These are phyloP conservation scores for Xylaria acuta DNA, from an alignment of 495 filamentous ascomycete genomes.

Conservation along the genomic window DNA sequence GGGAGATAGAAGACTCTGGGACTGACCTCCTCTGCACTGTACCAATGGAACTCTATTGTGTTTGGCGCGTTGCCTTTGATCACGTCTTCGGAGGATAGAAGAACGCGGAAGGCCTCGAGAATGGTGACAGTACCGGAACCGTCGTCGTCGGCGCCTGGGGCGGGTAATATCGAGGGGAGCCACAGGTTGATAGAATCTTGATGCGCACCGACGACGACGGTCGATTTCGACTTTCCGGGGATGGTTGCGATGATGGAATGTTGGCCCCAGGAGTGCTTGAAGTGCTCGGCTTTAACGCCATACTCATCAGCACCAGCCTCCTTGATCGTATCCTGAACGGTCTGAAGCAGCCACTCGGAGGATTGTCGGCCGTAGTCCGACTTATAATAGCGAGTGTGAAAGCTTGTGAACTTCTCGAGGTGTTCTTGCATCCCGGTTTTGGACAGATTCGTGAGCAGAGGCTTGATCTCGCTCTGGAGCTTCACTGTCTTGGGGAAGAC, in stretches of 20 bases:
- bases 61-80: conserved; percentile 68
- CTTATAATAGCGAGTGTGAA: conserved; percentile 90
- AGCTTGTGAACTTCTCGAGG: conserved; percentile 77
- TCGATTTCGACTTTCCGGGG: conserved; percentile 83
- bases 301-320: conserved; percentile 71
- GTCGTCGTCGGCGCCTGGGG: conserved; percentile 67
- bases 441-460: conserved; percentile 69
- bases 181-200: conserved; percentile 87
- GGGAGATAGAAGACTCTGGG: too few relatives aligned
- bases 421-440: conserved; percentile 81
- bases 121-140: conserved; percentile 66
- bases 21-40: conserved; percentile 94
- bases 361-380: conserved; percentile 86
- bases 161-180: conserved; percentile 79
- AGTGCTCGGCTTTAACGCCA: conserved; percentile 72
- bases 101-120: conserved; percentile 65
- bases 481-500: conserved; percentile 72
- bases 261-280: conserved; percentile 88
- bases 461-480: conserved; percentile 68
- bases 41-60: conserved; percentile 99
- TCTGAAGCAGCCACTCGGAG: conserved; percentile 82
- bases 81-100: conserved; percentile 58
- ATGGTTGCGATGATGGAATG: conserved; percentile 91
- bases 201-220: conserved; percentile 71
- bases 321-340: conserved; percentile 74